Percentiles rank a stretch among this genome's conserved stretches.
These are phyloP conservation scores for Cordyceps tenuipes DNA, from an alignment of 2,329 filamentous ascomycete genomes.

Conservation along the genomic window DNA sequence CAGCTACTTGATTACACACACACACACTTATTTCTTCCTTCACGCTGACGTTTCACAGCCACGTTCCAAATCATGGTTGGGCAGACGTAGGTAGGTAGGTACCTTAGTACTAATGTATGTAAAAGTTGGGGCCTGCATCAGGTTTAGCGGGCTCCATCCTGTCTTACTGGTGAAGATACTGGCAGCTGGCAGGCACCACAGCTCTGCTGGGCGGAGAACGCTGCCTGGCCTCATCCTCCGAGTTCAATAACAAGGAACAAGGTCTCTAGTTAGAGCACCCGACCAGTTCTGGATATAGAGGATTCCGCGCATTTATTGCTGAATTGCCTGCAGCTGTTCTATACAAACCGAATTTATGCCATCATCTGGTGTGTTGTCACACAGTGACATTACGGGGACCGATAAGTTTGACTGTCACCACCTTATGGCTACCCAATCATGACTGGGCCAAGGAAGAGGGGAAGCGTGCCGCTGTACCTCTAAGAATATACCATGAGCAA, in stretches of 20 bases:
- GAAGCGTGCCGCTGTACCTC: not conserved
- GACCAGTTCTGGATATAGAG: too few species aligned
- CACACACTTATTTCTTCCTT: not conserved
- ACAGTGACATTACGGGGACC: not conserved
- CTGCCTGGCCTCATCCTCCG: too few species aligned
- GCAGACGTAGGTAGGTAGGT: not conserved
- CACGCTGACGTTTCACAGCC: not conserved
- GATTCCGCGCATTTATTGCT: too few species aligned
- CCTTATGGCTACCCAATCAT: constrained; percentile 4
- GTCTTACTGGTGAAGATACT: not conserved
- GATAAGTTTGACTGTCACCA: not conserved
- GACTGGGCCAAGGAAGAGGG: not conserved
- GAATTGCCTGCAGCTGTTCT: too few species aligned
- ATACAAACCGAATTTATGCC: too few species aligned
- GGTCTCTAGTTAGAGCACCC: too few species aligned
- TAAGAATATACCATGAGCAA: not conserved
- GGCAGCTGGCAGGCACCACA: not conserved
- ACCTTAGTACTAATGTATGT: too few species aligned
- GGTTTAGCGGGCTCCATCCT: constrained; percentile 1
- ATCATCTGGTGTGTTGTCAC: not conserved
- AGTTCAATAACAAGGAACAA: too few species aligned
- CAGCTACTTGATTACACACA: not conserved
- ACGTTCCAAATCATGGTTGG: not conserved
- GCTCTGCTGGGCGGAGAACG: not conserved
- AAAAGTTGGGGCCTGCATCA: not conserved